Conservation (phyloP, 78 protist genomes). For the Dictyostelium firmibasis region DNA sequence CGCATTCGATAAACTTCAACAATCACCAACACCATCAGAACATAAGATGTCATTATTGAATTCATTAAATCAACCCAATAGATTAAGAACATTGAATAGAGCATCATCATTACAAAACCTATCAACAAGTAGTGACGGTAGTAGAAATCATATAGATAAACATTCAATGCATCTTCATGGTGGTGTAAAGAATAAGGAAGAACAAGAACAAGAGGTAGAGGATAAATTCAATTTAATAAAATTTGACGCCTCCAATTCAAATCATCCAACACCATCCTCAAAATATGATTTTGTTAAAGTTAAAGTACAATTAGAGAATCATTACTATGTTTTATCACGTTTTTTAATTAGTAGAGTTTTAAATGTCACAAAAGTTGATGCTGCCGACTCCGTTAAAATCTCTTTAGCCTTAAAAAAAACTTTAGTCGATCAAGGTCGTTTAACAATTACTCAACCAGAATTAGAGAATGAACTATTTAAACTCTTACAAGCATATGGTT, state of each 20-base stretch:
- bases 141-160: neutral
- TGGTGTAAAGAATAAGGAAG: neutral
- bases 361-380: constrained; percentile 75
- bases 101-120: constrained; percentile 71
- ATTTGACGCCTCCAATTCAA: constrained; percentile 25
- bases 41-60: neutral
- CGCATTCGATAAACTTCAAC: neutral
- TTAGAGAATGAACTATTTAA: constrained; percentile 58
- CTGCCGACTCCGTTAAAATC: constrained; percentile 73
- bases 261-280: constrained; percentile 70
- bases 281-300: constrained; percentile 76
- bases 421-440: constrained; percentile 64
- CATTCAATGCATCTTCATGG: no score
- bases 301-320: constrained; percentile 56
- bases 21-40: neutral
- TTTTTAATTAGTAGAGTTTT: constrained; percentile 60
- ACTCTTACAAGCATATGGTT: constrained; percentile 48
- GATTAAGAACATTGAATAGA: constrained; percentile 55
- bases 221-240: constrained; percentile 59
- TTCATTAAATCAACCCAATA: neutral
- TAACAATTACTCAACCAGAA: constrained; percentile 49
- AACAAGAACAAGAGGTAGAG: neutral
- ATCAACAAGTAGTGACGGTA: neutral
- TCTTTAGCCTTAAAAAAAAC: constrained; percentile 55
- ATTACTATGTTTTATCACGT: constrained; percentile 69